phyloP scores from a whole-genome alignment of 1,284 basidiomycete genomes.

The Inonotus hispidus region DNA sequence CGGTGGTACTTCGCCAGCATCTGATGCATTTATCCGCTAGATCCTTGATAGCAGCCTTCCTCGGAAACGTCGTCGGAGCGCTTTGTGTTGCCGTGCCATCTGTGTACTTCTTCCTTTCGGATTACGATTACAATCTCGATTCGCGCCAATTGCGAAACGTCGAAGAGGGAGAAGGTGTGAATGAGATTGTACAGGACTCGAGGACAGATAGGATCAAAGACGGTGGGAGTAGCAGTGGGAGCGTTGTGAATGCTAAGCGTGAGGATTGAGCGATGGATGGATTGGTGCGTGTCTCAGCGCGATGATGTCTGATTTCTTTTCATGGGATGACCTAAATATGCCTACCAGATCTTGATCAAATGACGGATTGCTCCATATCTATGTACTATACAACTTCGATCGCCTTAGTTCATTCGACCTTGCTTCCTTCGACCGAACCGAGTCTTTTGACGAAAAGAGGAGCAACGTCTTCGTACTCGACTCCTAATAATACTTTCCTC shows the following conservation, averaged over 20 bases:
- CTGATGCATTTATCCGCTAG: slow-evolving; percentile 21
- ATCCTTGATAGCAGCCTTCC: slow-evolving; percentile 59
- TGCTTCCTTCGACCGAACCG: too few species aligned
- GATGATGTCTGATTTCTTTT: too few species aligned
- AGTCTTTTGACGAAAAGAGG: too few species aligned
- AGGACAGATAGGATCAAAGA: slow-evolving; percentile 6
- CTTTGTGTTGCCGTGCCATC: slow-evolving; percentile 58
- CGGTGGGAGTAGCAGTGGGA: slow-evolving; percentile 2
- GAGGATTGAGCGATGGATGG: neutral
- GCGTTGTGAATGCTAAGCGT: slow-evolving; percentile 7
- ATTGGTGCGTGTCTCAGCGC: too few species aligned
- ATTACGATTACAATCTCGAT: slow-evolving; percentile 32
- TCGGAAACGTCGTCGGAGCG: slow-evolving; percentile 68
- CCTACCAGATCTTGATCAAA: too few species aligned
- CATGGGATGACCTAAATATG: too few species aligned
- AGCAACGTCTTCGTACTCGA: too few species aligned
- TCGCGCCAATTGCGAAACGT: slow-evolving; percentile 11
- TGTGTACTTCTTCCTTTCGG: slow-evolving; percentile 53
- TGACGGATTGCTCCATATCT: too few species aligned
- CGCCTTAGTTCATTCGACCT: too few species aligned
- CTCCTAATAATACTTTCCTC: too few species aligned
- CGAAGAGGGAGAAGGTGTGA: slow-evolving; percentile 20
- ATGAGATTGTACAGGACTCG: slow-evolving; percentile 4
- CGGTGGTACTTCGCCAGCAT: neutral
- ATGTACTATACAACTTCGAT: too few species aligned